Conservation (phyloP, 2,329 filamentous ascomycete genomes). For the Penicillium sp. region DNA sequence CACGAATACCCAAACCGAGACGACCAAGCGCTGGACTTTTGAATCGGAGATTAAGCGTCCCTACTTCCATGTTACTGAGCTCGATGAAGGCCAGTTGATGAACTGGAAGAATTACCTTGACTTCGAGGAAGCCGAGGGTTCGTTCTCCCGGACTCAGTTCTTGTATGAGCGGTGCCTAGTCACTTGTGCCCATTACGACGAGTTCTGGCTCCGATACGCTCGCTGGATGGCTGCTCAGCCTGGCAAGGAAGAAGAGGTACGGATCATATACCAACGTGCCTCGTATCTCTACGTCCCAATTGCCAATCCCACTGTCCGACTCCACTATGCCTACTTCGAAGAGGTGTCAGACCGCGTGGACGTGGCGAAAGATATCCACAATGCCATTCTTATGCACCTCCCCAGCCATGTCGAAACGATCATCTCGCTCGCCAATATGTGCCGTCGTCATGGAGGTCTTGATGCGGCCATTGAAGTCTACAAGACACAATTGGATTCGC, state of each 20-base stretch:
- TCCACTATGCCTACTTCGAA: constrained; percentile 94
- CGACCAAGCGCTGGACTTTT: constrained; percentile 89
- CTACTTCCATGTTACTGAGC: constrained; percentile 93
- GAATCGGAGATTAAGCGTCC: constrained; percentile 93
- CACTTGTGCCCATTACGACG: constrained; percentile 90
- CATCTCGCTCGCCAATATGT: constrained; percentile 80
- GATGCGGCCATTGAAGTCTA: constrained; percentile 83
- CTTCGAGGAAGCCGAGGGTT: constrained; percentile 85
- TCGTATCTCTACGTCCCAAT: constrained; percentile 83
- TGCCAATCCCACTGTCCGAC: constrained; percentile 74
- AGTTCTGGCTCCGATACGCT: constrained; percentile 97
- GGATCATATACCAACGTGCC: constrained; percentile 87
- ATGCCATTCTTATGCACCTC: constrained; percentile 71
- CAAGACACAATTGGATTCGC: constrained; percentile 74
- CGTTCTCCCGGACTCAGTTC: constrained; percentile 72
- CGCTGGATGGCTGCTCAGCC: constrained; percentile 85
- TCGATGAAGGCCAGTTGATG: constrained; percentile 77
- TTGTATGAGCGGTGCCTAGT: constrained; percentile 93
- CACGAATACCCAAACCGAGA: constrained; percentile 78
- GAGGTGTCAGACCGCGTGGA: constrained; percentile 76
- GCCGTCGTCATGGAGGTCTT: constrained; percentile 77
- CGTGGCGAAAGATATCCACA: constrained; percentile 80
- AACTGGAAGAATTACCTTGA: constrained; percentile 98
- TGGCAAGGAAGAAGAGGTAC: constrained; percentile 82
- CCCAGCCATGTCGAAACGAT: constrained; percentile 86